Conservation (phyloP, 2,329 filamentous ascomycete species). For the Cordyceps cateniannulata region DNA sequence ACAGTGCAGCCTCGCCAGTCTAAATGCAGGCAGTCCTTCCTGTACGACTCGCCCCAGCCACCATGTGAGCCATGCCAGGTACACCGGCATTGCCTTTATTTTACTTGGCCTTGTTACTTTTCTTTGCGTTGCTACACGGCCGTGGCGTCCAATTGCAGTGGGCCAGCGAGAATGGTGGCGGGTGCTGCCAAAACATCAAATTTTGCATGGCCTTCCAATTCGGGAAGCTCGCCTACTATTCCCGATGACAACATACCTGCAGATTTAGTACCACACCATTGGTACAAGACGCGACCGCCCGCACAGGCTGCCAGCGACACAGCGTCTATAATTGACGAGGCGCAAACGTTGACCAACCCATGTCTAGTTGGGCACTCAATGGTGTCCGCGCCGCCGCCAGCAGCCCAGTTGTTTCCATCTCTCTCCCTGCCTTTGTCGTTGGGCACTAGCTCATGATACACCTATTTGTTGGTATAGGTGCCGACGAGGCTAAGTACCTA, state of each 20-base stretch:
- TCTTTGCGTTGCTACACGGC: not conserved
- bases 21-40: not conserved
- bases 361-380: not conserved
- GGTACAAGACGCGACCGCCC: not conserved
- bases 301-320: not conserved
- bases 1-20: not conserved
- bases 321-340: not conserved
- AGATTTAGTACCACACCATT: not conserved
- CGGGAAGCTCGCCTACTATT: slow-evolving; percentile 3
- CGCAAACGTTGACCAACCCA: not conserved
- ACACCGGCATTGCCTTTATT: not conserved
- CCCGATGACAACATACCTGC: not conserved
- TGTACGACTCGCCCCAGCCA: not conserved
- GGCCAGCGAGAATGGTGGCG: not conserved
- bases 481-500: not conserved
- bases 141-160: not conserved
- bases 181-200: not conserved
- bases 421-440: not conserved
- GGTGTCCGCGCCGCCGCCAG: not conserved
- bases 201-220: slow-evolving; percentile 3
- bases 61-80: not conserved
- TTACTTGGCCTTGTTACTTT: not conserved
- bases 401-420: not conserved
- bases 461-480: not conserved
- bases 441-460: not conserved